A percentile compares a stretch with the other conserved stretches of the same genome.
These are phyloP conservation scores for Gymnopus androsaceus DNA, from an alignment of 1,284 basidiomycete genomes.

Conservation along the genomic window DNA sequence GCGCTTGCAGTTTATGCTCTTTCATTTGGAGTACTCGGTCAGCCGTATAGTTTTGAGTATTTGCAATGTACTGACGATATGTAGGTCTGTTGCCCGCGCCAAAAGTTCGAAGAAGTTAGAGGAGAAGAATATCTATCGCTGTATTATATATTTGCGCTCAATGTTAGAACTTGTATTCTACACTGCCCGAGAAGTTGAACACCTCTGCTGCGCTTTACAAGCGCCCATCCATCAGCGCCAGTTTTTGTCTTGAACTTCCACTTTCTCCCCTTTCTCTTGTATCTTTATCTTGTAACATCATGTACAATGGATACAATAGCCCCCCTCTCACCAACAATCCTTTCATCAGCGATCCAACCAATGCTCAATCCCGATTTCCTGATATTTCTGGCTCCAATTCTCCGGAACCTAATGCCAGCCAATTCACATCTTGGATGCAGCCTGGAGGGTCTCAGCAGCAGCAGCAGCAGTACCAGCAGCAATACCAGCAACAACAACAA, in stretches of 20 bases:
- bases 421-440: constrained; percentile 35
- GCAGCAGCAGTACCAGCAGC: constrained; percentile 38
- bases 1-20: constrained; percentile 69
- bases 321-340: constrained; percentile 55
- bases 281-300: constrained; percentile 20
- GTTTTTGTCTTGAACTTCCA: no score
- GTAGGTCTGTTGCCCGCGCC: constrained; percentile 69
- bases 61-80: no score
- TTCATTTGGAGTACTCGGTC: constrained; percentile 68
- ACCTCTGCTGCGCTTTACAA: no score
- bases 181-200: no score
- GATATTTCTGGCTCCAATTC: constrained; percentile 41
- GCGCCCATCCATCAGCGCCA: no score
- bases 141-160: neutral
- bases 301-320: constrained; percentile 42
- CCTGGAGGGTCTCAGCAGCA: constrained; percentile 27
- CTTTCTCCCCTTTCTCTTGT: neutral
- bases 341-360: constrained; percentile 47
- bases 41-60: no score
- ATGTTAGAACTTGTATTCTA: no score
- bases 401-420: constrained; percentile 26
- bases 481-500: constrained; percentile 25
- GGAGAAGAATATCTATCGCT: neutral
- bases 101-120: constrained; percentile 41
- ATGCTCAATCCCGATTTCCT: constrained; percentile 52